Evolutionary conservation across 352 stramenopile species (phyloP).

Genomic region (Phytophthora syringae): DNA sequence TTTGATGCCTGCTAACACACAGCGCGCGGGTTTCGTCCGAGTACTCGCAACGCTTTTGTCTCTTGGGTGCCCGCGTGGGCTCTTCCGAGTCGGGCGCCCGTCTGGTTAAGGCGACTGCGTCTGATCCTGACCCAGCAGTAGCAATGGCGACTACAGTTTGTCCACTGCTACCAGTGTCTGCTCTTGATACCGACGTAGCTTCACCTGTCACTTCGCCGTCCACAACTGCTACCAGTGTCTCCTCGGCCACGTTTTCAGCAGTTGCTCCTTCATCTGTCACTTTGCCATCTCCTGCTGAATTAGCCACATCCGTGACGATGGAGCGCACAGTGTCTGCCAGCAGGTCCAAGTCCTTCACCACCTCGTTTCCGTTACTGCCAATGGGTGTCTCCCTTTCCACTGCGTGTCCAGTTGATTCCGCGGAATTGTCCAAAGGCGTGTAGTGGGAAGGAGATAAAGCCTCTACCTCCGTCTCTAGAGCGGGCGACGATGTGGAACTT

Average conservation of each 20-base stretch:
- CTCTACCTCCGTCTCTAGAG: conserved; percentile 8
- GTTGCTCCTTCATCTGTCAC: not conserved
- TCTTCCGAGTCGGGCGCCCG: not conserved
- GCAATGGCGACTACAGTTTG: not conserved
- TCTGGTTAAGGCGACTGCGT: not conserved
- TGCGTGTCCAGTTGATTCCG: not conserved
- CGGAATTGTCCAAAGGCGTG: not conserved
- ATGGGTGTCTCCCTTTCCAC: not conserved
- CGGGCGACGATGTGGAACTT: not conserved
- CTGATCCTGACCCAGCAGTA: not conserved
- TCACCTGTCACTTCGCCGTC: not conserved
- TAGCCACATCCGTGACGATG: conserved; percentile 44
- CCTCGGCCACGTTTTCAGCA: no score
- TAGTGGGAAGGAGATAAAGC: not conserved
- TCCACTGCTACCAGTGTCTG: not conserved
- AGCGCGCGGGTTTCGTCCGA: conserved; percentile 56
- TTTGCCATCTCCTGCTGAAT: not conserved
- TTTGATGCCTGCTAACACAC: conserved; percentile 61
- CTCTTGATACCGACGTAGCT: not conserved
- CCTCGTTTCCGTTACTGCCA: not conserved
- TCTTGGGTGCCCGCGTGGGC: conserved; percentile 3
- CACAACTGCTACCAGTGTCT: no score
- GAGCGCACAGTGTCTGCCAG: conserved; percentile 64
- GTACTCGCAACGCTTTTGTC: conserved; percentile 63
- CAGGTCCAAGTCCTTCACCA: conserved; percentile 54